Evolutionary conservation across 805 yeast species (phyloP).

Genomic region (Candida morakotiae): DNA sequence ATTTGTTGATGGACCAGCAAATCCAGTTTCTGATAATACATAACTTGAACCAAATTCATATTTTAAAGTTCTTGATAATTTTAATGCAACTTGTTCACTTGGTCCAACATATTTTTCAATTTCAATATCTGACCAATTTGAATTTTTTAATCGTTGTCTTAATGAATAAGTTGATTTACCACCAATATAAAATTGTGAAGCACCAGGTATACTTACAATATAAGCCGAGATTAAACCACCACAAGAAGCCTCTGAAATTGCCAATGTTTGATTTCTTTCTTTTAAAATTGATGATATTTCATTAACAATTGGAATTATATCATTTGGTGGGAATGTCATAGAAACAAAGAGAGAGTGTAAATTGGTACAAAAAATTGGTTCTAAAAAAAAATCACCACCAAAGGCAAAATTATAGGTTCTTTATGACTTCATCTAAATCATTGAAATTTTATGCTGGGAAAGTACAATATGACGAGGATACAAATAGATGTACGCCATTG

Average conservation of each 20-base stretch:
- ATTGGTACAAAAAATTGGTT: not conserved
- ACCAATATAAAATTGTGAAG: conserved; percentile 78
- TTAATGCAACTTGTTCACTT: conserved; percentile 65
- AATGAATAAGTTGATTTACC: conserved; percentile 78
- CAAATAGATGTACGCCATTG: conserved; percentile 64
- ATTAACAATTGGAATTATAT: conserved; percentile 45
- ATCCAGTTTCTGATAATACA: conserved; percentile 81
- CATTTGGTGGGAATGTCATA: conserved; percentile 55
- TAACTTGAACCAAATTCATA: conserved; percentile 81
- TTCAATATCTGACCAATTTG: conserved; percentile 76
- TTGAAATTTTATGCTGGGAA: conserved; percentile 73
- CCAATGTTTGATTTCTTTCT: conserved; percentile 56
- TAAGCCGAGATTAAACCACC: conserved; percentile 84
- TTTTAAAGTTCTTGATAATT: conserved; percentile 73
- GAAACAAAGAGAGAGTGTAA: not conserved
- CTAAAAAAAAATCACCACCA: no score
- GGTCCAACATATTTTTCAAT: conserved; percentile 78
- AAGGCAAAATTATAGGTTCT: no score
- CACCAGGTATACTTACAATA: conserved; percentile 80
- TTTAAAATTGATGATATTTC: conserved; percentile 56
- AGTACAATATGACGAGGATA: conserved; percentile 59
- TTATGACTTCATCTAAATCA: conserved; percentile 15
- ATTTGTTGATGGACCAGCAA: conserved; percentile 70
- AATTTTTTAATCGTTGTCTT: conserved; percentile 64
- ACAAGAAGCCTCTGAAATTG: conserved; percentile 85